Conservation (phyloP, 1,284 basidiomycete genomes). For the Austroboletus novae-zelandiae region DNA sequence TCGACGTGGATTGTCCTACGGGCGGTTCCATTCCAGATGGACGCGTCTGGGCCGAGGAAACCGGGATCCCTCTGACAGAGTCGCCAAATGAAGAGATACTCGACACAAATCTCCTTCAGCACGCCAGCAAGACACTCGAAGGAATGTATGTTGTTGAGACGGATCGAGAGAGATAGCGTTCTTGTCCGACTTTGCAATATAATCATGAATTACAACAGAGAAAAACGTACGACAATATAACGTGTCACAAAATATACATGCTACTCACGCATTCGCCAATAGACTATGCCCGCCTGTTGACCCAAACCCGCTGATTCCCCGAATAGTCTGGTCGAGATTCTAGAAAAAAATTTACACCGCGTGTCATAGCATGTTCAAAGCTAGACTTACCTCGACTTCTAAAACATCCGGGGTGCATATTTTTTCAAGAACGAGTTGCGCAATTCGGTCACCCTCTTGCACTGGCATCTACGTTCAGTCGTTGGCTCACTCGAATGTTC, state of each 20-base stretch:
- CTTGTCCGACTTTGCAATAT: background rate
- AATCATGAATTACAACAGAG: background rate
- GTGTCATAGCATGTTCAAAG: background rate
- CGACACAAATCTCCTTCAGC: slow-evolving; percentile 46
- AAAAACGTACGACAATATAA: too few species aligned
- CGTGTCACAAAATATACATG: background rate
- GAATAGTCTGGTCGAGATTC: slow-evolving; percentile 80
- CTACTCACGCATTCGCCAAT: slow-evolving; percentile 31
- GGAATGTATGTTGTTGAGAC: slow-evolving; percentile 47
- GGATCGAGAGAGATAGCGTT: slow-evolving; percentile 37
- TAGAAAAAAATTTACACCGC: slow-evolving; percentile 32
- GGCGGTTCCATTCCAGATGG: slow-evolving; percentile 41
- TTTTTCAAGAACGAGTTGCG: slow-evolving; percentile 91
- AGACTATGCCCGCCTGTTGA: slow-evolving; percentile 84
- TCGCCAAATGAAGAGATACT: slow-evolving; percentile 28
- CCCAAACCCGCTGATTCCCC: slow-evolving; percentile 90
- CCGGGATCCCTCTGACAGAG: slow-evolving; percentile 33
- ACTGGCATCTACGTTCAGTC: slow-evolving; percentile 48
- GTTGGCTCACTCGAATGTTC: background rate
- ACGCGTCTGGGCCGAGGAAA: slow-evolving; percentile 41
- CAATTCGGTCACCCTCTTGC: slow-evolving; percentile 87
- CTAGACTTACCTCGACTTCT: slow-evolving; percentile 74
- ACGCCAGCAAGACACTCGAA: slow-evolving; percentile 47
- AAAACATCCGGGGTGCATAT: slow-evolving; percentile 84
- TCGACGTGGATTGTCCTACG: slow-evolving; percentile 39